A percentile compares a stretch with the other conserved stretches of the same genome.
phyloP scores from a whole-genome alignment of 2,329 filamentous ascomycete species.

The Epichloe festucae region DNA sequence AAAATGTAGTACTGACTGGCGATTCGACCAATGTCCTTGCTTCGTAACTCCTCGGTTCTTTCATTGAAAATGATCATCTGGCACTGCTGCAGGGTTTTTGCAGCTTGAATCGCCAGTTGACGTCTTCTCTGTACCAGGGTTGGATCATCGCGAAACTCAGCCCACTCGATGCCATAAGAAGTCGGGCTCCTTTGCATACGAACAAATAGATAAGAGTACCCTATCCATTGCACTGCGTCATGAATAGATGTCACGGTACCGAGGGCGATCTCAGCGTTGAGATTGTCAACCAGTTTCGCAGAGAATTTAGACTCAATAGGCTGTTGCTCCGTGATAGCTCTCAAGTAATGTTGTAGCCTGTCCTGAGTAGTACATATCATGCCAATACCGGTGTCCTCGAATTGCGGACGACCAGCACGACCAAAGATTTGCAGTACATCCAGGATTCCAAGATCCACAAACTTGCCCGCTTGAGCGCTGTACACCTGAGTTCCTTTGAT shows the following conservation, averaged over 20 bases:
- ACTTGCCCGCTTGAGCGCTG: conserved; percentile 91
- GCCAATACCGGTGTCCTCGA: conserved; percentile 93
- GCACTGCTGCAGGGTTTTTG: conserved; percentile 72
- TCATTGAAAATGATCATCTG: conserved; percentile 99
- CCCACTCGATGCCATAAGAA: conserved; percentile 90
- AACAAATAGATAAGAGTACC: conserved; percentile 95
- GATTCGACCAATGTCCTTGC: conserved; percentile 92
- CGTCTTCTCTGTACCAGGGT: conserved; percentile 74
- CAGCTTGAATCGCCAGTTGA: conserved; percentile 78
- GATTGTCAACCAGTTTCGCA: conserved; percentile 82
- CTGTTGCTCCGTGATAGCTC: conserved; percentile 86
- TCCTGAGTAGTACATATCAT: conserved; percentile 98
- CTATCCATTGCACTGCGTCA: conserved; percentile 93
- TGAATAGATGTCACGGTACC: conserved; percentile 90
- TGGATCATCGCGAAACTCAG: conserved; percentile 78
- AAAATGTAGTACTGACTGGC: conserved; percentile 95
- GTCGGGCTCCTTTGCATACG: conserved; percentile 88
- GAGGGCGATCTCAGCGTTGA: conserved; percentile 88
- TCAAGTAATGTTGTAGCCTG: conserved; percentile 80
- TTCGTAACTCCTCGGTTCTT: conserved; percentile 76
- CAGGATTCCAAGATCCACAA: conserved; percentile 88
- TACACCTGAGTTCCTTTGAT: conserved; percentile 98
- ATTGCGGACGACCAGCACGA: conserved; percentile 93
- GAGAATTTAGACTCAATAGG: conserved; percentile 98
- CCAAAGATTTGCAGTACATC: conserved; percentile 98